A percentile compares a stretch with the other conserved stretches of the same genome.
These are phyloP conservation scores for Thraustotheca clavata DNA, from an alignment of 352 stramenopile genomes.

Conservation along the genomic window DNA sequence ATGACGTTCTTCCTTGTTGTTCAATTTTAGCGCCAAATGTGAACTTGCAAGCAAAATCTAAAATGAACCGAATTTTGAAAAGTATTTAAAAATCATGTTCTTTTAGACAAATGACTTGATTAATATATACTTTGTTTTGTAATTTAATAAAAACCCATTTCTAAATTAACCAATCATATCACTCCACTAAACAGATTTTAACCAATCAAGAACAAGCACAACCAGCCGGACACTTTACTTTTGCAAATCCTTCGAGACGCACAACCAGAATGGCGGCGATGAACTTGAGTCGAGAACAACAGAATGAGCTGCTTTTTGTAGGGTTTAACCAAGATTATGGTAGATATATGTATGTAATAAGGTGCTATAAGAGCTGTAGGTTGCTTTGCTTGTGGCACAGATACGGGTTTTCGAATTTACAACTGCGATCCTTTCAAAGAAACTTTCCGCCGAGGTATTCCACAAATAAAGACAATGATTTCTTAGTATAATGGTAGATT, in stretches of 20 bases:
- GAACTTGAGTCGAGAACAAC: conserved; percentile 81
- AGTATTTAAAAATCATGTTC: conserved; percentile 1
- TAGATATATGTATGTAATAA: conserved; percentile 25
- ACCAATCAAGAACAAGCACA: too few species aligned
- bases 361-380: conserved; percentile 31
- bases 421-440: conserved; percentile 97
- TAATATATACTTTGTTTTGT: too few species aligned
- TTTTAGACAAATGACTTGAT: neutral
- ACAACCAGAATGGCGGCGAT: conserved; percentile 35
- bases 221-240: too few species aligned
- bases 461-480: neutral
- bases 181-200: neutral
- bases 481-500: conserved; percentile 51
- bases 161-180: neutral
- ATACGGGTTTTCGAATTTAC: conserved; percentile 97
- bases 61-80: neutral
- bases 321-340: conserved; percentile 93
- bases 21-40: too few species aligned
- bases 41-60: too few species aligned
- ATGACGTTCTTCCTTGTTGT: too few species aligned
- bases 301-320: conserved; percentile 92
- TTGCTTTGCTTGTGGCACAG: conserved; percentile 92
- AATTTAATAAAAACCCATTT: neutral
- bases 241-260: conserved; percentile 8
- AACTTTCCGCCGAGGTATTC: conserved; percentile 89